Percentiles rank a stretch among this genome's conserved stretches.
Evolutionary conservation across 2,329 filamentous ascomycete species (phyloP).

Genomic region (Colletotrichum neosansevieriae): DNA sequence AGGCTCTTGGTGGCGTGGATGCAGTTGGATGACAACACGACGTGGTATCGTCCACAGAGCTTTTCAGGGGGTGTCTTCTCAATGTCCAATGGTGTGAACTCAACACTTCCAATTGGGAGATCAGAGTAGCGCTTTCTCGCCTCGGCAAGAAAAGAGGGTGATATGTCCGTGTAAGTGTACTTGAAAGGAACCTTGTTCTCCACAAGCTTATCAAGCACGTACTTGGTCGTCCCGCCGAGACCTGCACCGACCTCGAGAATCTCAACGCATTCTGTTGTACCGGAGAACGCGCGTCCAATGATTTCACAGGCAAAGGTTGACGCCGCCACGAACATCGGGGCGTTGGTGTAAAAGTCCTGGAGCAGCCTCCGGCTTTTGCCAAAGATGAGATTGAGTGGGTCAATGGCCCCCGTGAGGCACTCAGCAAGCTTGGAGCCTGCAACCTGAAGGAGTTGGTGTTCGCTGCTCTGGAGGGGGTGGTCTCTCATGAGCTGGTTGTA

Average conservation of each 20-base stretch:
- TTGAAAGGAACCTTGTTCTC: not conserved
- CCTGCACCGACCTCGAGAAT: conserved; percentile 62
- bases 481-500: conserved; percentile 8
- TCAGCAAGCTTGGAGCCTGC: conserved; percentile 2
- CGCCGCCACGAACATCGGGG: conserved; percentile 5
- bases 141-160: too few species aligned
- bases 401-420: conserved; percentile 4
- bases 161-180: too few species aligned
- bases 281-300: not conserved
- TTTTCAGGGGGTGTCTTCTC: conserved; percentile 10
- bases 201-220: conserved; percentile 12
- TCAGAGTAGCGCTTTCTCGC: too few species aligned
- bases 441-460: not conserved
- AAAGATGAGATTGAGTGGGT: conserved; percentile 1
- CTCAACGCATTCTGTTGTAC: conserved; percentile 42
- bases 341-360: conserved; percentile 12
- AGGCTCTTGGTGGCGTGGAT: conserved; percentile 13
- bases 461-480: not conserved
- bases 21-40: conserved; percentile 9
- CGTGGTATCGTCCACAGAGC: not conserved
- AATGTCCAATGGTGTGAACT: not conserved
- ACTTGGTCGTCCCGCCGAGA: conserved; percentile 9
- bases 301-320: conserved; percentile 1
- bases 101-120: too few species aligned
- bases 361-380: conserved; percentile 1